Base-by-base conservation (phyloP, 208 protist species). In the Trichomonas gallinae region DNA sequence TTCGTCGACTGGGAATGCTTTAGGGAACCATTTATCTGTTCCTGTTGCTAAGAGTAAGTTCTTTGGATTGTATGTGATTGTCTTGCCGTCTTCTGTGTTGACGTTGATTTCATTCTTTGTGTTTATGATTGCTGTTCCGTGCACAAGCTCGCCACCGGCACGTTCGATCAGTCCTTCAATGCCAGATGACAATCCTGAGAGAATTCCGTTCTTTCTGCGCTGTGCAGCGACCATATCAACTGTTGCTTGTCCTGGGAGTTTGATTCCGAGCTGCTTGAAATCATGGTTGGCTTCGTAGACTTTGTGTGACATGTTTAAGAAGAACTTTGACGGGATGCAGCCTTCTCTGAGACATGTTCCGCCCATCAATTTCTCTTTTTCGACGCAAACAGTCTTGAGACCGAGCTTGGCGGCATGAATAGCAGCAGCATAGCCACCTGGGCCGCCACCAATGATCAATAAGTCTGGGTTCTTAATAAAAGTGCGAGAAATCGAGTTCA, bases 351-450 rank as follows among this genome's bases (percentile, higher is more conserved):
- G 98, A 98, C 99, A 99, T 31, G 99, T 99, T 96, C 99, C 99
- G 46, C 99, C 99, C 36, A 99, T 98, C 58, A 98, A 96, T 46
- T 99, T 99, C 96, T 99, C 98, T 98, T 99, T 99, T 97, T 99
- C 99, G 45, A 99, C 97, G 97, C 99, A 99, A 17, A 98, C 98
- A 0, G 99, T 99, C 96, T 98, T 63, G 4, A 96, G 0, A 3
- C 99, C 99, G 9, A 99, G 98, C 98, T 99, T 99, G 23, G 99
- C 99, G 44, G 99, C 99, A 97, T 99, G 99, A 97, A 99, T 99
- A 58, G 99, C 99, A 21, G 99, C 99, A 81, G 99, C 99, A 97
- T 99, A 99, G 96, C 99, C 99, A 96, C 99, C 99, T 81, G 99
- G 99, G 11, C 99, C 99, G 97, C 99, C 99, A 83, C 99, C 99